Evolutionary conservation across 2,329 filamentous ascomycete genomes (phyloP), one percentile per base, ranked within the genome.

Genomic region (Exophiala mesophila): DNA sequence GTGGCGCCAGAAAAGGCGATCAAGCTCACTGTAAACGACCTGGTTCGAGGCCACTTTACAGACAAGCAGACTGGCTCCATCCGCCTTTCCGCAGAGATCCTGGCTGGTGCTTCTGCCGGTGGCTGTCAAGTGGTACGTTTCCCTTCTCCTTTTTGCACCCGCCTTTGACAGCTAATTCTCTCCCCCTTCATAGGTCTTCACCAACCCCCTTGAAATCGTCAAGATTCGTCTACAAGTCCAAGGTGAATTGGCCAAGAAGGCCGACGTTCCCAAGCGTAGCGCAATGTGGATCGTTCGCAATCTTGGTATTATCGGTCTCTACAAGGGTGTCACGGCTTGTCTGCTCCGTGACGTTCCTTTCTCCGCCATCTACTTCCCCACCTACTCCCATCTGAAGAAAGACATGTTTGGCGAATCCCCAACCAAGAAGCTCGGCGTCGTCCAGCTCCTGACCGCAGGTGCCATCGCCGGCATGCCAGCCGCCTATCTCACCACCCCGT

Each of bases 1-100:
- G 92, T 98, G 33, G 92, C 92, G n/a, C 92, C 92, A 2, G 92
- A 98, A 66, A 98, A 98, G 74, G 92, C 92, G 56, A 98, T 98
- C 71, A 98, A 98, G 73, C 79, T 98, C 51, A 98, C 92, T 0
- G 89, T 98, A 59, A 98, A 98, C 67, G 92, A 98, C 62, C 69
- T 98, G 41, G 88, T 94, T 16, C 83, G 92, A 59, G 75, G 77
- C 6, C 74, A 77, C 53, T 83, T 89, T 59, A 85, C 82, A 3
- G 82, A 88, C 58, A 78, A 80, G 59, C 77, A 87, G 50, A 80
- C 77, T 30, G 83, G 85, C 36, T 71, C 78, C 45, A 95, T 98
- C 59, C 75, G 72, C 59, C 67, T 79, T 56, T 69, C 72, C 20
- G 72, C 81, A 49, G 92, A 98, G 68, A 70, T 97, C 47, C 52